Evolutionary conservation across 768 basidiomycete species (phyloP), one percentile per base, ranked within the genome.

Genomic region (Auricularia heimuer): DNA sequence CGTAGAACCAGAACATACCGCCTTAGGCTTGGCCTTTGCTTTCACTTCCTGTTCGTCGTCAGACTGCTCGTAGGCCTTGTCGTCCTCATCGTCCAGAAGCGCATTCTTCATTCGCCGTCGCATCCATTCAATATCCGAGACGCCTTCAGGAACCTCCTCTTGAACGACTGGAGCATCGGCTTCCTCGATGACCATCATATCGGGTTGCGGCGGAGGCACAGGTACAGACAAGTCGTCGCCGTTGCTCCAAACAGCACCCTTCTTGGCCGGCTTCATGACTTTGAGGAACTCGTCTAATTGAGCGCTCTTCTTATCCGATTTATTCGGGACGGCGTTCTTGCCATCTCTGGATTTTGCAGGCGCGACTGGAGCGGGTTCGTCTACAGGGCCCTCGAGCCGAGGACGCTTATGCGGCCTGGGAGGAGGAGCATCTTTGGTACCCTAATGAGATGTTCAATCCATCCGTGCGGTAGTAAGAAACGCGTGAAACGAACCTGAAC

Each of bases 111-210:
- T 90, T 60, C 82, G 83, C 37, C 79, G 80, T 71, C 78, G 81
- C 83, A 91, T 82, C 89, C 90, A 92, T 47, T 91, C 88, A 65
- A 87, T 67, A 71, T 92, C 90, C 1, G 87, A 87, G 4, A 89
- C 69, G 6, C 74, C 75, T 58, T 76, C 79, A 3, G 69, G 68
- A 33, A 68, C 54, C 24, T 75, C 77, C 16, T 70, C 72, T 4
- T 63, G 54, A 1, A 70, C 70, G 1, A 69, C 75, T n/a, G 60
- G 56, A 36, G 37, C 54, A 16, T 58, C 36, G 0, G 29, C 29
- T 29, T 65, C 65, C 18, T 63, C 67, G 12, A 62, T 18, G 36
- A 56, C 58, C 21, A 64, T 56, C 63, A 36, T 51, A 3, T 63
- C 21, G 16, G 2, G 44, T n/a, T 10, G 14, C 18, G 63, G 12